Conservation (phyloP, 139 green algal genomes). For the Micractinium sp. region DNA sequence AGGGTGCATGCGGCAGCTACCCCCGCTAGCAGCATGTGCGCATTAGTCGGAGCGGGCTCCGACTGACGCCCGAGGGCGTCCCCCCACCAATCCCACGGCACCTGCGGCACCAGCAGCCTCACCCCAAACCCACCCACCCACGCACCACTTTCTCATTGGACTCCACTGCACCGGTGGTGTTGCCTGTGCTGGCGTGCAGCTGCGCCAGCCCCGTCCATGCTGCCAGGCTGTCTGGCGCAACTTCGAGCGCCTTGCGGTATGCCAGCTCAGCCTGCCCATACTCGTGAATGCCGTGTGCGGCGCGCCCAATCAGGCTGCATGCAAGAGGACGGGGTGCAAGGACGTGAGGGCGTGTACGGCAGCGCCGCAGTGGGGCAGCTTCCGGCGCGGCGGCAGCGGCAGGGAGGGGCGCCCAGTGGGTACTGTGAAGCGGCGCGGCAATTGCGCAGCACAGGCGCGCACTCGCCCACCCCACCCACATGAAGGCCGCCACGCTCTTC, state of each 20-base stretch:
- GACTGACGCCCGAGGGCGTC: too few relatives aligned
- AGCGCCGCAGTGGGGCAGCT: not conserved
- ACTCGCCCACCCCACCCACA: conserved; percentile 48
- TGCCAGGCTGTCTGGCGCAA: conserved; percentile 48
- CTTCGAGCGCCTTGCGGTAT: conserved; percentile 61
- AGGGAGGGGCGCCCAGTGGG: not conserved
- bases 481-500: conserved; percentile 62
- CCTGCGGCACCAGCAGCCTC: too few relatives aligned
- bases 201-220: conserved; percentile 81
- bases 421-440: not conserved
- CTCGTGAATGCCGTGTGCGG: conserved; percentile 65
- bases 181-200: conserved; percentile 55
- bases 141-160: conserved; percentile 49
- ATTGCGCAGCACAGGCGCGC: not conserved
- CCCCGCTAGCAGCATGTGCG: not conserved
- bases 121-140: too few relatives aligned
- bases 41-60: too few relatives aligned
- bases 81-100: too few relatives aligned
- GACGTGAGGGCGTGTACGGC: not conserved
- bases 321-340: not conserved
- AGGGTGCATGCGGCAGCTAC: not conserved
- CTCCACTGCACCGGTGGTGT: conserved; percentile 17
- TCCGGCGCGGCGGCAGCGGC: not conserved
- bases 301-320: conserved; percentile 71
- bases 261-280: conserved; percentile 60